These are phyloP conservation scores for Pseudopithomyces maydicus DNA, from an alignment of 2,329 filamentous ascomycete genomes.

Conservation along the genomic window DNA sequence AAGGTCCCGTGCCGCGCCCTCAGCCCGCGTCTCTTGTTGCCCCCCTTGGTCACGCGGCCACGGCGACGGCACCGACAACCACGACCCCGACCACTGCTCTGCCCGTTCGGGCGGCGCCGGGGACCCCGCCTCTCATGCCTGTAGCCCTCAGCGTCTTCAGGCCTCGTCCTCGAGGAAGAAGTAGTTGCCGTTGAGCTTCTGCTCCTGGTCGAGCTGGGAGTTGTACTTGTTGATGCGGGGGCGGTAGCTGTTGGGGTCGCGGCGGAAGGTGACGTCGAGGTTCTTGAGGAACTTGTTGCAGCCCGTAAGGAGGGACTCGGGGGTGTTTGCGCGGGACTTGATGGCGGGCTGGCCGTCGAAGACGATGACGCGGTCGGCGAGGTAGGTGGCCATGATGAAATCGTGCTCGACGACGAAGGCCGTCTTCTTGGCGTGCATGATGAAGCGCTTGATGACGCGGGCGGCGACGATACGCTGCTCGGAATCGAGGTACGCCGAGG, in stretches of 20 bases:
- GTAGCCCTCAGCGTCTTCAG: conserved; percentile 67
- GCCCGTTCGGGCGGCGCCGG: conserved; percentile 47
- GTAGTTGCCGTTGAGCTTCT: conserved; percentile 92
- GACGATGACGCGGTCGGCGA: conserved; percentile 94
- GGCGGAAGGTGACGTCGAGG: conserved; percentile 96
- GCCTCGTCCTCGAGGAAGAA: conserved; percentile 94
- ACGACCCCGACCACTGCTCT: conserved; percentile 9
- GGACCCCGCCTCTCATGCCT: conserved; percentile 42
- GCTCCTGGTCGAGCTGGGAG: conserved; percentile 96
- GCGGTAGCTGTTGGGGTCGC: conserved; percentile 93
- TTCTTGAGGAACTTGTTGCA: conserved; percentile 98
- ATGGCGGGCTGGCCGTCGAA: conserved; percentile 94
- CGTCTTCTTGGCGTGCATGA: conserved; percentile 99
- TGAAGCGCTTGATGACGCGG: conserved; percentile 98
- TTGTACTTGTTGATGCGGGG: conserved; percentile 98
- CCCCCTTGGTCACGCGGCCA: conserved; percentile 43
- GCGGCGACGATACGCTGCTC: conserved; percentile 98
- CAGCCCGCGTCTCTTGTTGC: conserved; percentile 42
- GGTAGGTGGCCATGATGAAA: conserved; percentile 92
- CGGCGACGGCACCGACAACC: conserved; percentile 30
- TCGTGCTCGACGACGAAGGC: conserved; percentile 99
- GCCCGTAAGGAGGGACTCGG: conserved; percentile 89
- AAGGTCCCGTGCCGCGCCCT: conserved; percentile 38
- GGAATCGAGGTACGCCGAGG: conserved; percentile 83
- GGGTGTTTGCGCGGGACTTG: conserved; percentile 83